Conservation (phyloP, 441 rosid species). For the Eutrema salsugineum region DNA sequence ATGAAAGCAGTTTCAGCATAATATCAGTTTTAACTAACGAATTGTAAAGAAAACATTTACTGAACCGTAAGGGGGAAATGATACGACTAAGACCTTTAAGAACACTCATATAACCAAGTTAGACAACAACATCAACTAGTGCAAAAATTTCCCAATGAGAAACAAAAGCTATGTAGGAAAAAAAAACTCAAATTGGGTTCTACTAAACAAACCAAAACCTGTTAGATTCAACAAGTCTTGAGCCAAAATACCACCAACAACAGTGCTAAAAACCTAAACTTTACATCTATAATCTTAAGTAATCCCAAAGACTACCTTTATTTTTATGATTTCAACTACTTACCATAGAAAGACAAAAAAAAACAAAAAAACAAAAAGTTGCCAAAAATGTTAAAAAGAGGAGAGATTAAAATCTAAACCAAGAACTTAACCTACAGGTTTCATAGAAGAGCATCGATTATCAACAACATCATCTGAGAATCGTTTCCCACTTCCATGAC, state of each 20-base stretch:
- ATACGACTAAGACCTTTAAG: neutral
- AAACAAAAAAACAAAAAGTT: neutral
- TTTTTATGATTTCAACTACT: neutral
- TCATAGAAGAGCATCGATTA: conserved; percentile 53
- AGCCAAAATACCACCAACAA: neutral
- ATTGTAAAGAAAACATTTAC: neutral
- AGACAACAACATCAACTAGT: neutral
- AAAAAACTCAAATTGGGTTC: neutral
- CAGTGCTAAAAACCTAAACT: neutral
- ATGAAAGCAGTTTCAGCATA: neutral
- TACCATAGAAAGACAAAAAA: neutral
- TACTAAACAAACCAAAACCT: neutral
- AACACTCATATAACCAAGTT: neutral
- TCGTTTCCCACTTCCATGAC: conserved; percentile 73
- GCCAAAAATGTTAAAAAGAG: neutral
- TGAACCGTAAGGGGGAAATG: neutral
- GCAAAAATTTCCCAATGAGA: neutral
- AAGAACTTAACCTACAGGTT: conserved; percentile 44
- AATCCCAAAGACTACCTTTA: neutral
- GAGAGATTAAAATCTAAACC: neutral
- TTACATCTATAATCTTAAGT: neutral
- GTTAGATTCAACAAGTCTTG: neutral
- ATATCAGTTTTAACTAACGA: neutral
- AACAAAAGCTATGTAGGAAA: neutral
- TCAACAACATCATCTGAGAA: conserved; percentile 65